phyloP scores from a whole-genome alignment of 345 rosid genomes.

The Gossypium turneri region DNA sequence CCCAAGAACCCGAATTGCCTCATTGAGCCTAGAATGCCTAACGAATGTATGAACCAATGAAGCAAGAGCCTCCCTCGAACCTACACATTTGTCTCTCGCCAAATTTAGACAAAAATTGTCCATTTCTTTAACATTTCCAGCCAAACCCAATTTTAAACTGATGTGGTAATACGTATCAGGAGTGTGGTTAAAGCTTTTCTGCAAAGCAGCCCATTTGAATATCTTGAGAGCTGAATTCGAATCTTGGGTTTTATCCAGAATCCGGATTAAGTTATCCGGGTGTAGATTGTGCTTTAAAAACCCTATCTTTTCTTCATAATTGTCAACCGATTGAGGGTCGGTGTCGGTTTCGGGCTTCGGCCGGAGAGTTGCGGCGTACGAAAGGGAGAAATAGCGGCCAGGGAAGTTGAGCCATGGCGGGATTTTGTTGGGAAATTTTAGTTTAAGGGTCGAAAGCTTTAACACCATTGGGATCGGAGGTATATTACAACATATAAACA shows the following conservation, averaged over 20 bases:
- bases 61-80: slow-evolving; percentile 29
- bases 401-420: slow-evolving; percentile 25
- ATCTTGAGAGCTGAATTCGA: slow-evolving; percentile 37
- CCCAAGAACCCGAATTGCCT: slow-evolving; percentile 38
- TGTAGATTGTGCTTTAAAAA: slow-evolving; percentile 28
- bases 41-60: slow-evolving; percentile 38
- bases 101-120: slow-evolving; percentile 36
- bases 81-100: slow-evolving; percentile 31
- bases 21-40: slow-evolving; percentile 28
- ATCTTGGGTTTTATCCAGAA: slow-evolving; percentile 38
- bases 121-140: slow-evolving; percentile 40
- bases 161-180: slow-evolving; percentile 41
- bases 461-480: slow-evolving; percentile 19
- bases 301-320: slow-evolving; percentile 34
- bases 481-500: not conserved
- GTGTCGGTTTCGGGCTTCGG: slow-evolving; percentile 17
- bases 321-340: slow-evolving; percentile 6
- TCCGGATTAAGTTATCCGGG: slow-evolving; percentile 38
- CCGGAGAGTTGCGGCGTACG: slow-evolving; percentile 28
- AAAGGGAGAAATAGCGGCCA: slow-evolving; percentile 30
- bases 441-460: slow-evolving; percentile 29
- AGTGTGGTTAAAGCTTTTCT: slow-evolving; percentile 40
- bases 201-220: slow-evolving; percentile 51
- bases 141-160: slow-evolving; percentile 48
- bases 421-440: slow-evolving; percentile 25